These are phyloP conservation scores for Elymus sibiricus DNA, from an alignment of 176 grass and related monocot genomes.

Conservation along the genomic window DNA sequence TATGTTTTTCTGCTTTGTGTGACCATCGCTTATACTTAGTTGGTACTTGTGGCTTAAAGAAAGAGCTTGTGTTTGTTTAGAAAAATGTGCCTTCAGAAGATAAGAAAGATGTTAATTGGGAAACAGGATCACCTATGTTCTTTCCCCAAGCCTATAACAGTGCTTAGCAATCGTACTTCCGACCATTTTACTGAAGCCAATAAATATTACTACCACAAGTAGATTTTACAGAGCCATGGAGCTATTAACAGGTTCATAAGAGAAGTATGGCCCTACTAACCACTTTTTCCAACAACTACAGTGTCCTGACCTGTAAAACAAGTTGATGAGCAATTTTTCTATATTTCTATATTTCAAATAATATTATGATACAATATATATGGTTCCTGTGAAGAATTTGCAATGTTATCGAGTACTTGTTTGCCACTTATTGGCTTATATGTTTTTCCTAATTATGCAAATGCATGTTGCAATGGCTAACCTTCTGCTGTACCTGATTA, in stretches of 20 bases:
- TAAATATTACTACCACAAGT: background rate
- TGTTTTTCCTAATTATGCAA: background rate
- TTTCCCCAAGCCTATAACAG: background rate
- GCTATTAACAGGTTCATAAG: background rate
- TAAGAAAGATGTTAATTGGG: background rate
- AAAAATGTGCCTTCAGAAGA: background rate
- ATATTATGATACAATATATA: background rate
- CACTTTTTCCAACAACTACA: background rate
- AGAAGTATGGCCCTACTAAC: background rate
- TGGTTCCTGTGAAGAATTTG: background rate
- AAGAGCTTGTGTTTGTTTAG: background rate
- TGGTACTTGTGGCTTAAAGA: background rate
- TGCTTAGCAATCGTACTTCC: background rate
- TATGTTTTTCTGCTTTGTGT: slow-evolving; percentile 11
- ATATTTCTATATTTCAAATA: background rate
- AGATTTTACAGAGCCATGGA: background rate
- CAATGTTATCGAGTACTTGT: background rate
- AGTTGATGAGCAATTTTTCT: background rate
- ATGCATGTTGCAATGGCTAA: background rate
- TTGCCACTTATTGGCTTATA: background rate
- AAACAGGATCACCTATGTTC: background rate
- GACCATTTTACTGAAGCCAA: background rate
- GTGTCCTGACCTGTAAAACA: background rate
- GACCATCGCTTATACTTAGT: slow-evolving; percentile 4
- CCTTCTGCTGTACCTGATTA: background rate